Evolutionary conservation across 495 filamentous ascomycete genomes (phyloP).

Genomic region (Hyaloscypha hepaticicola): DNA sequence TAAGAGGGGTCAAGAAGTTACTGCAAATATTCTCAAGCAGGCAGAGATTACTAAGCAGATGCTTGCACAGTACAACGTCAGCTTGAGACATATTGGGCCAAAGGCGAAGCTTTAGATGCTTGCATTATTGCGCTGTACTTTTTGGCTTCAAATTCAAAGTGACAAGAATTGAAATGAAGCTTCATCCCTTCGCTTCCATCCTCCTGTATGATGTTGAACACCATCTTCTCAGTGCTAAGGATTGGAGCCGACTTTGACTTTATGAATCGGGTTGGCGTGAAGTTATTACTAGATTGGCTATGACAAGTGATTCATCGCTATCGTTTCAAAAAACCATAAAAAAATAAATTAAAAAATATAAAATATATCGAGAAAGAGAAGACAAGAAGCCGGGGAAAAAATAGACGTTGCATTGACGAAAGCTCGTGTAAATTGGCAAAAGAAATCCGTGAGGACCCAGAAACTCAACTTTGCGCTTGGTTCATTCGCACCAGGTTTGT

Average conservation of each 20-base stretch:
- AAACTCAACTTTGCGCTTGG: no score
- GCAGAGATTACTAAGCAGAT: slow-evolving; percentile 61
- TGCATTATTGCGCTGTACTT: slow-evolving; percentile 1
- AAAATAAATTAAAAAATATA: no score
- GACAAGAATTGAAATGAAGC: not conserved
- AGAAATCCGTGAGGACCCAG: no score
- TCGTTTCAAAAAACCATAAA: no score
- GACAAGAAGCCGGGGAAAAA: not conserved
- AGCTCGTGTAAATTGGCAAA: no score
- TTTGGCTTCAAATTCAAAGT: slow-evolving; percentile 1
- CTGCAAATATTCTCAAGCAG: slow-evolving; percentile 64
- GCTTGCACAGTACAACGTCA: slow-evolving; percentile 59
- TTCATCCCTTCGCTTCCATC: not conserved
- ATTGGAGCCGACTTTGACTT: no score
- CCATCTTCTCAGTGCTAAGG: not conserved
- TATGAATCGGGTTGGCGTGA: no score
- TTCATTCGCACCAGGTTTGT: no score
- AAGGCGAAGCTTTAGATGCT: slow-evolving; percentile 37
- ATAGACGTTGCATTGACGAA: no score
- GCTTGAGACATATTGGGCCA: slow-evolving; percentile 46
- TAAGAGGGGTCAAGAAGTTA: slow-evolving; percentile 60
- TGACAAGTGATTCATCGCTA: no score
- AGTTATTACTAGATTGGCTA: no score
- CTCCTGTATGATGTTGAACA: not conserved
- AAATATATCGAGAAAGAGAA: not conserved